Base-by-base conservation (phyloP, 257 asterid species). In the Primulina tabacum region DNA sequence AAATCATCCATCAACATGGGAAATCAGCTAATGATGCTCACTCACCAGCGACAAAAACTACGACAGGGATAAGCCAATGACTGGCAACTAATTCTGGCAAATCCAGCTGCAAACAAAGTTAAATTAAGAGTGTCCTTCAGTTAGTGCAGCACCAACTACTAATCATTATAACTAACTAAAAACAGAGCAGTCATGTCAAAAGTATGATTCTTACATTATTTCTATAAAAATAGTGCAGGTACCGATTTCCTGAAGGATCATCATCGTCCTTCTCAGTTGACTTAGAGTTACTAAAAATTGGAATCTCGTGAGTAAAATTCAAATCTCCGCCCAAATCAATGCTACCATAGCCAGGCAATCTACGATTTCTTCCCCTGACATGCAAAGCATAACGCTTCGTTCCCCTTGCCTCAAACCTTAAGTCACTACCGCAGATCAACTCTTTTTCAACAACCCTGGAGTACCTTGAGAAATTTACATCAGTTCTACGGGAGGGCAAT, bases 321-420 rank as follows among this genome's bases (percentile, higher is more conserved):
- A 82, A 79, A 65, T 85, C 91, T 73, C 71, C 66, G 28, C 85
- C 88, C 73, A 83, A 71, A 74, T 86, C 92, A 62, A 79, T 78
- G 20, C 75, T 83, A 55, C 80, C 77, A 87, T 84, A 74, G 40
- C 93, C 97, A 21, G 96, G 96, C 67, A 88, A 71, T 71, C 83
- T 86, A 60, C 81, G 95, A 77, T 85, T 83, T 82, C 97, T 86
- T 72, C 96, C 92, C 71, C 89, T 82, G 26, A 83, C 86, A 64
- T 84, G 85, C 71, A 89, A 74, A 82, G 75, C 82, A 71, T 91
- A 94, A 68, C 99, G 97, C 79, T 85, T 91, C 24, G 89, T 87
- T 26, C 88, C 93, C 99, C 97, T 86, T 38, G 89, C 93, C 74
- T 94, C 97, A 57, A 94, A 91, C 80, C 96, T 86, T 5, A 97